phyloP scores from a whole-genome alignment of 306 rosid species.

The Castanea sativa region DNA sequence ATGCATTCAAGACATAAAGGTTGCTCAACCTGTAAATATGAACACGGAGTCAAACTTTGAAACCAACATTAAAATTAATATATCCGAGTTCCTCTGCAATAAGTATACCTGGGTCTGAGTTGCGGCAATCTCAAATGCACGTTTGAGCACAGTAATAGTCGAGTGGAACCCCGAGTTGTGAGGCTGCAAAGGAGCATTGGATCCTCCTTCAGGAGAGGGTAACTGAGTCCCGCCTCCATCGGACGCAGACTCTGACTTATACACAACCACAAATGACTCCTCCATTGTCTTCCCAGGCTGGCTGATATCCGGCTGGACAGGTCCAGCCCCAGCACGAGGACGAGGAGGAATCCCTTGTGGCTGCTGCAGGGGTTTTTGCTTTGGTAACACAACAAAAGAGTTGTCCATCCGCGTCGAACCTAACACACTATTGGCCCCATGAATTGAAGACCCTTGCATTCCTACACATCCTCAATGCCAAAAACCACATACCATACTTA shows the following conservation, averaged over 20 bases:
- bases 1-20: slow-evolving; percentile 97
- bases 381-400: slow-evolving; percentile 80
- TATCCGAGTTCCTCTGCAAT: background rate
- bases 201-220: slow-evolving; percentile 52
- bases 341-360: slow-evolving; percentile 68
- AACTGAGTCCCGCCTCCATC: slow-evolving; percentile 71
- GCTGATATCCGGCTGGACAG: slow-evolving; percentile 41
- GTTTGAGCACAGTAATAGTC: slow-evolving; percentile 67
- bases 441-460: slow-evolving; percentile 79
- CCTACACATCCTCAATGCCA: slow-evolving; percentile 49
- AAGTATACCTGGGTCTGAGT: slow-evolving; percentile 77
- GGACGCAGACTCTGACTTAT: slow-evolving; percentile 71
- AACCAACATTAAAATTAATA: background rate
- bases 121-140: slow-evolving; percentile 95
- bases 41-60: background rate
- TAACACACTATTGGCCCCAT: slow-evolving; percentile 75
- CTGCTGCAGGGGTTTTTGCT: slow-evolving; percentile 61
- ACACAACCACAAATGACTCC: slow-evolving; percentile 89
- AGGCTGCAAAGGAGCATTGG: slow-evolving; percentile 52
- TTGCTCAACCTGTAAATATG: slow-evolving; percentile 75
- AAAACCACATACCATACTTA: background rate
- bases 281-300: slow-evolving; percentile 85
- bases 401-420: slow-evolving; percentile 84
- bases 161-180: slow-evolving; percentile 79
- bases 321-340: slow-evolving; percentile 49